These are phyloP conservation scores for Globisporangium viniferum DNA, from an alignment of 352 stramenopile species.

Conservation along the genomic window DNA sequence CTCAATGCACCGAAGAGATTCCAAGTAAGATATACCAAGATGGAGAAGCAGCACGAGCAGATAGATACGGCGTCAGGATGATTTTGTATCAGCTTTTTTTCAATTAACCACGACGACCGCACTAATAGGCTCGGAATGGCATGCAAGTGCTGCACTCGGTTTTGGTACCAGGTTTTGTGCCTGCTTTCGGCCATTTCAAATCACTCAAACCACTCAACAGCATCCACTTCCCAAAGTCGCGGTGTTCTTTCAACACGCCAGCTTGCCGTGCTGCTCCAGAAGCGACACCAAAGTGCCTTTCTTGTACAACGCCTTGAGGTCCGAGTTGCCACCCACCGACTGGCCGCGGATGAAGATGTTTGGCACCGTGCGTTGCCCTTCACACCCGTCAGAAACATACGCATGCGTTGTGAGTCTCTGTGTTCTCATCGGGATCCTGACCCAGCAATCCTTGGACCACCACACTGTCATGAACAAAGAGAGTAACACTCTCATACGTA, in stretches of 20 bases:
- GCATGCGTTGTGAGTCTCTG: not conserved
- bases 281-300: constrained; percentile 71
- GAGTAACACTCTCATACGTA: not conserved
- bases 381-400: not conserved
- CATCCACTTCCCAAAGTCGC: not conserved
- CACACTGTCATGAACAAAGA: not conserved
- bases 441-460: not conserved
- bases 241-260: not conserved
- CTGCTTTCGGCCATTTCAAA: not conserved
- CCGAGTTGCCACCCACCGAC: constrained; percentile 94
- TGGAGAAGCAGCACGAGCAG: too few species aligned
- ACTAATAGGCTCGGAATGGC: not conserved
- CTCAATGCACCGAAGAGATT: not conserved
- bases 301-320: constrained; percentile 87
- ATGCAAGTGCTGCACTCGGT: too few species aligned
- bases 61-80: too few species aligned
- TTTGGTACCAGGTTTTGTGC: too few species aligned
- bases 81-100: not conserved
- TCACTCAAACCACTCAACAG: not conserved
- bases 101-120: not conserved
- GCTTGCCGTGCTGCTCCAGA: constrained; percentile 30
- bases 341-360: constrained; percentile 97
- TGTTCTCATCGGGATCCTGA: not conserved
- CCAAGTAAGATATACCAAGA: too few species aligned
- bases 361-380: constrained; percentile 91